Percentiles rank a stretch among this genome's conserved stretches.
phyloP scores from a whole-genome alignment of 2,329 filamentous ascomycete species.

The Triangularia setosa region DNA sequence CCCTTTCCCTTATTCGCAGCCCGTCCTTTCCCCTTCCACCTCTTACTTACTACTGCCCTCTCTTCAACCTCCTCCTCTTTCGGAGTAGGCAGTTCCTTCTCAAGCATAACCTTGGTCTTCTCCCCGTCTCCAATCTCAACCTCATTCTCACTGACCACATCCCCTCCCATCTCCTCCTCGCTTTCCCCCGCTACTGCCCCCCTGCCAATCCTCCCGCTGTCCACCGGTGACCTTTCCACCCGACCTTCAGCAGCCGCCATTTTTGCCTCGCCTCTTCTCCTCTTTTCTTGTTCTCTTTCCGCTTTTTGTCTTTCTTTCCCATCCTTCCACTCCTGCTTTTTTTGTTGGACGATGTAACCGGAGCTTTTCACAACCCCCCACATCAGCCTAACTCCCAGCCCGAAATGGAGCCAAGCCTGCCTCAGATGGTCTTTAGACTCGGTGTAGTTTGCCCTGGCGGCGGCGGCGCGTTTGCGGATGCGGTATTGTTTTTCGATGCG shows the following conservation, averaged over 20 bases:
- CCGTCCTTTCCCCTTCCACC: background rate
- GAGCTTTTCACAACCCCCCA: constrained; percentile 32
- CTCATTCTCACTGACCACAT: constrained; percentile 2
- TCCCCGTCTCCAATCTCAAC: constrained; percentile 8
- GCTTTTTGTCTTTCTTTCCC: constrained; percentile 28
- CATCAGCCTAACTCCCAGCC: constrained; percentile 31
- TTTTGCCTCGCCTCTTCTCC: constrained; percentile 25
- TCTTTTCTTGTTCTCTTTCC: constrained; percentile 32
- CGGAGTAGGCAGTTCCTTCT: background rate
- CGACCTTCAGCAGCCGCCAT: constrained; percentile 32
- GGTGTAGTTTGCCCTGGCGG: constrained; percentile 35
- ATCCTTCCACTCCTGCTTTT: constrained; percentile 31
- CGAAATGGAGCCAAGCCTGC: constrained; percentile 36
- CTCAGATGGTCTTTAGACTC: constrained; percentile 39
- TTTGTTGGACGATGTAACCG: constrained; percentile 37
- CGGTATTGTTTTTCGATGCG: constrained; percentile 40
- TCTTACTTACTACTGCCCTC: background rate
- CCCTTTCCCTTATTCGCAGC: constrained; percentile 5
- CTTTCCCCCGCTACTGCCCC: background rate
- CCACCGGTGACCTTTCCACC: constrained; percentile 7
- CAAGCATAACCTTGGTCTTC: background rate
- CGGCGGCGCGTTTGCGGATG: constrained; percentile 38
- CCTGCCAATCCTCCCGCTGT: constrained; percentile 9
- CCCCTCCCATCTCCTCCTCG: constrained; percentile 10
- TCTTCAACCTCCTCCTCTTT: background rate